These are phyloP conservation scores for Schwanniomyces pseudopolymorphus DNA, from an alignment of 805 yeast species.

Conservation along the genomic window DNA sequence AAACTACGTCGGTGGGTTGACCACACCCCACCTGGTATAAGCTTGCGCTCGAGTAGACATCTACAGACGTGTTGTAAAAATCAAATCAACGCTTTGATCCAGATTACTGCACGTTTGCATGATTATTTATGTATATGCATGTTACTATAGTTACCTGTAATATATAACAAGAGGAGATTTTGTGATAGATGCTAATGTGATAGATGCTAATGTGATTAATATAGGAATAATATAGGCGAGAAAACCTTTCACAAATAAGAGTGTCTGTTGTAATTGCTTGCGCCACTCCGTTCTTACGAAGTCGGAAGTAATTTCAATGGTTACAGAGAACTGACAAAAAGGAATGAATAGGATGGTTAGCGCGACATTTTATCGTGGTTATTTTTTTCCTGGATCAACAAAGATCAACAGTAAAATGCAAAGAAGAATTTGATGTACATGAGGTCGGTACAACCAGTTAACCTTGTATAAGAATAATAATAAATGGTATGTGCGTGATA, in stretches of 20 bases:
- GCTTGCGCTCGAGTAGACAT: not conserved
- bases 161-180: not conserved
- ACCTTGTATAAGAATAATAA: not conserved
- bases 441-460: not conserved
- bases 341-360: not conserved
- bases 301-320: not conserved
- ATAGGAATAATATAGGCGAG: not conserved
- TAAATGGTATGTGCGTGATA: too few species aligned
- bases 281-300: not conserved
- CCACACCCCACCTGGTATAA: not conserved
- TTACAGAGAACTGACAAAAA: not conserved
- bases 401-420: not conserved
- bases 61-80: not conserved
- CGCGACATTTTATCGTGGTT: not conserved
- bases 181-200: not conserved
- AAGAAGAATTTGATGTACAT: not conserved
- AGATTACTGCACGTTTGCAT: not conserved
- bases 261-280: not conserved
- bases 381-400: not conserved
- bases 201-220: not conserved
- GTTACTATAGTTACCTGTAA: not conserved
- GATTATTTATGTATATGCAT: not conserved
- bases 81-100: not conserved
- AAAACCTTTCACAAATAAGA: not conserved
- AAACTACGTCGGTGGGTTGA: not conserved